A percentile compares a stretch with the other conserved stretches of the same genome.
These are phyloP conservation scores for Rubus idaeus DNA, from an alignment of 306 rosid genomes.

Conservation along the genomic window DNA sequence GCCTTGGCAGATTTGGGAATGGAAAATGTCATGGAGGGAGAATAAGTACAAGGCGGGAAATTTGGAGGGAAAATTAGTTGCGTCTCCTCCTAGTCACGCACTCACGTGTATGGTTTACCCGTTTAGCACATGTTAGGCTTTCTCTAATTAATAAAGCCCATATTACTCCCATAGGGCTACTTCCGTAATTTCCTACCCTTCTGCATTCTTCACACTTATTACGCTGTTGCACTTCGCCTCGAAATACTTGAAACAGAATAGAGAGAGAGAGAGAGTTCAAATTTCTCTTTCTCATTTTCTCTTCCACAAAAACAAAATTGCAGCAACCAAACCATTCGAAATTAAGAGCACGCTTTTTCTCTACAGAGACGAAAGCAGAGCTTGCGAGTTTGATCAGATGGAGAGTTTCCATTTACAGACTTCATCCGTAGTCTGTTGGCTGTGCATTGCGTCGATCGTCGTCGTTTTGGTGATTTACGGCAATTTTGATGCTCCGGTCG, in stretches of 20 bases:
- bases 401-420: not conserved
- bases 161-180: not conserved
- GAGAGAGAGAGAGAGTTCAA: constrained; percentile 2
- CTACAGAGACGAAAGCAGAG: not conserved
- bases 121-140: constrained; percentile 2
- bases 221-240: not conserved
- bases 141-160: not conserved
- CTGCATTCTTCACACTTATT: not conserved
- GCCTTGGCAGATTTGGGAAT: not conserved
- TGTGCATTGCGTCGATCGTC: constrained; percentile 19
- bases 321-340: no score
- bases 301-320: no score
- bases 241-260: not conserved
- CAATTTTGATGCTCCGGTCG: not conserved
- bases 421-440: not conserved
- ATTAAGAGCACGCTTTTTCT: not conserved
- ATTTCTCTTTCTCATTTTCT: not conserved
- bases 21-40: not conserved
- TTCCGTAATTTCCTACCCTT: not conserved
- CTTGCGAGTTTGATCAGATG: not conserved
- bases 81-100: no score
- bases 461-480: constrained; percentile 7
- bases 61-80: constrained; percentile 28
- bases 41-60: not conserved
- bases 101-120: not conserved